phyloP scores from a whole-genome alignment of 2,329 filamentous ascomycete genomes.

The Lasiodiplodia sp. region DNA sequence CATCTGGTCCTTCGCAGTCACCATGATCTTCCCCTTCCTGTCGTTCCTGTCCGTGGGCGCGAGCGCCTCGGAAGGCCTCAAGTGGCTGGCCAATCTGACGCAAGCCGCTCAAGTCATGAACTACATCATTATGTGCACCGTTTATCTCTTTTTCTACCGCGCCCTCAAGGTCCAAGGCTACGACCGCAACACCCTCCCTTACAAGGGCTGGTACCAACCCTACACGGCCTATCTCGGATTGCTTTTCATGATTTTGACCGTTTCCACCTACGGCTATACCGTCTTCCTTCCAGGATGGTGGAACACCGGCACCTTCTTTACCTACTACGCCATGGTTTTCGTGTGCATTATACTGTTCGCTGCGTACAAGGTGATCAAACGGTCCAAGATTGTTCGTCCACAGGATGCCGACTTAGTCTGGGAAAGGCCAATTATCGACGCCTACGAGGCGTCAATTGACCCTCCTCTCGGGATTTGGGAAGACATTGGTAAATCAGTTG shows the following conservation, averaged over 20 bases:
- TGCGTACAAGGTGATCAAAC: constrained; percentile 70
- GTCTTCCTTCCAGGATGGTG: constrained; percentile 58
- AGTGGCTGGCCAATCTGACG: constrained; percentile 57
- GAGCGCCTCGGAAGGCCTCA: constrained; percentile 40
- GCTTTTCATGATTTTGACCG: constrained; percentile 56
- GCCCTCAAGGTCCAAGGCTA: constrained; percentile 56
- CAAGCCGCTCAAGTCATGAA: constrained; percentile 67
- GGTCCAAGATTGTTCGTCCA: constrained; percentile 62
- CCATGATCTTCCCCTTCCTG: constrained; percentile 49
- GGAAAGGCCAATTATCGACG: constrained; percentile 50
- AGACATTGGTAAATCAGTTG: constrained; percentile 45
- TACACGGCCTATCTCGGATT: constrained; percentile 61
- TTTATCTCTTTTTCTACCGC: constrained; percentile 62
- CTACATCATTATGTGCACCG: constrained; percentile 64
- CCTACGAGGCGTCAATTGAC: constrained; percentile 45
- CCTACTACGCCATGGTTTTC: constrained; percentile 60
- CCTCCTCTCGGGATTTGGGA: constrained; percentile 48
- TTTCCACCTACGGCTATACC: constrained; percentile 62
- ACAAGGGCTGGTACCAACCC: constrained; percentile 55
- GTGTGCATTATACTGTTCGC: constrained; percentile 56
- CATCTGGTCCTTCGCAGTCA: constrained; percentile 63
- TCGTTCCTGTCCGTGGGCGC: constrained; percentile 44
- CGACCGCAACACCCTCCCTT: constrained; percentile 55
- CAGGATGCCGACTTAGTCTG: constrained; percentile 57
- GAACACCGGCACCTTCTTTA: constrained; percentile 58